A percentile compares a stretch with the other conserved stretches of the same genome.
phyloP scores from a whole-genome alignment of 768 basidiomycete genomes.

The Naganishia antarctica region DNA sequence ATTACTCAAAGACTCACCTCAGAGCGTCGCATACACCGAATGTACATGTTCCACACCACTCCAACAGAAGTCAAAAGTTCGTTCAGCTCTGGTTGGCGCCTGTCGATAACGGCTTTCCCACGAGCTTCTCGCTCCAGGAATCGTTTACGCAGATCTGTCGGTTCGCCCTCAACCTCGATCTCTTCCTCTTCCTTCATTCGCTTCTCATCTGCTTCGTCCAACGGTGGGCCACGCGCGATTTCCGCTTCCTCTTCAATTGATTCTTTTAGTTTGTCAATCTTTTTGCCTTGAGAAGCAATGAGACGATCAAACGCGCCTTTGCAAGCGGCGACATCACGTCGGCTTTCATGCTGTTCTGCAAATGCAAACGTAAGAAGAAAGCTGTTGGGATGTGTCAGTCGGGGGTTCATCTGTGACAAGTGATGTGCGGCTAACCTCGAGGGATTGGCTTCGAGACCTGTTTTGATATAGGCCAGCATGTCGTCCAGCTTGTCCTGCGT shows the following conservation, averaged over 20 bases:
- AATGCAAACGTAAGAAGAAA: conserved; percentile 87
- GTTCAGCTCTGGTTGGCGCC: conserved; percentile 48
- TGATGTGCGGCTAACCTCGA: conserved; percentile 56
- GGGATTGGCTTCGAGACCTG: conserved; percentile 83
- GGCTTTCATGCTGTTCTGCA: conserved; percentile 65
- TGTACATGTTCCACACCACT: conserved; percentile 72
- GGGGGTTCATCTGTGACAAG: not conserved
- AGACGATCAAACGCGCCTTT: conserved; percentile 70
- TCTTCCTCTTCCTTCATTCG: conserved; percentile 29
- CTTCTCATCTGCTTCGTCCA: conserved; percentile 28
- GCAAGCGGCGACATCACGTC: conserved; percentile 63
- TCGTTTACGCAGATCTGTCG: conserved; percentile 50
- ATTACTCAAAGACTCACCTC: conserved; percentile 53
- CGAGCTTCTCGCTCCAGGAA: conserved; percentile 43
- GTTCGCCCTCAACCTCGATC: conserved; percentile 46
- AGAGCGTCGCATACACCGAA: conserved; percentile 82
- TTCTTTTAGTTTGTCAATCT: conserved; percentile 43
- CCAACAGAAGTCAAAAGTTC: conserved; percentile 67
- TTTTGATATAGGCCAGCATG: conserved; percentile 69
- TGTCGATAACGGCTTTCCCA: conserved; percentile 40
- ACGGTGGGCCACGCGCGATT: conserved; percentile 46
- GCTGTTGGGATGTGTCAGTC: conserved; percentile 51
- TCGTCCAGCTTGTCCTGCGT: conserved; percentile 74
- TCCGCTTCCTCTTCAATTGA: conserved; percentile 51
- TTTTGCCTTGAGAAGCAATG: conserved; percentile 58